Evolutionary conservation across 139 green algal genomes (phyloP).

Genomic region (Chlamydomonas schloesseri): DNA sequence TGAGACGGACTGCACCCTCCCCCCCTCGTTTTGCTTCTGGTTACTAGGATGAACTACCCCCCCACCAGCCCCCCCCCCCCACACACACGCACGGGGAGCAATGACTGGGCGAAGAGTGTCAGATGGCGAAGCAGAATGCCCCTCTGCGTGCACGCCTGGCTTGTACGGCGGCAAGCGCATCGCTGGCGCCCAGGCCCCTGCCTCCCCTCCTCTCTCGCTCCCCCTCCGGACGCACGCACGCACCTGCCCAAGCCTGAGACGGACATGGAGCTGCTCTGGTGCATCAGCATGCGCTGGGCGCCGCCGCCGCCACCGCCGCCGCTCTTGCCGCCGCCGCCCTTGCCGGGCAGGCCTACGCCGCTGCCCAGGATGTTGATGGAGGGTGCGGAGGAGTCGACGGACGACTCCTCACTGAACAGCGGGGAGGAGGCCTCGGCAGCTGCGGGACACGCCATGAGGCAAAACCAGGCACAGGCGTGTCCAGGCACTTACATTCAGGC

Average conservation of each 20-base stretch:
- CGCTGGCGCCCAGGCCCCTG: background rate
- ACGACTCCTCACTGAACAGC: conserved; percentile 3
- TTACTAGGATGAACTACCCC: too few species aligned
- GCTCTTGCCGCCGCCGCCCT: background rate
- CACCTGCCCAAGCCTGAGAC: background rate
- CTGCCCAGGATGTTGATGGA: conserved; percentile 38
- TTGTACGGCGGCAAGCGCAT: background rate
- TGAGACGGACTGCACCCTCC: too few species aligned
- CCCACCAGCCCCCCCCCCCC: too few species aligned
- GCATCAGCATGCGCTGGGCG: conserved; percentile 1
- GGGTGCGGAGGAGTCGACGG: background rate
- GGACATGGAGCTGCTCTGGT: conserved; percentile 6
- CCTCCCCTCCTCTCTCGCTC: background rate
- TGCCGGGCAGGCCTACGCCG: background rate
- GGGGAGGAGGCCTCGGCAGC: background rate
- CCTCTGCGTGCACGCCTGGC: too few species aligned
- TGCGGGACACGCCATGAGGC: too few species aligned
- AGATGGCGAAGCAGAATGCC: too few species aligned
- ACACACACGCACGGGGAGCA: background rate
- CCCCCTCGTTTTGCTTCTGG: too few species aligned
- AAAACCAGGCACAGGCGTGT: too few species aligned
- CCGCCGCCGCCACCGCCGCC: background rate
- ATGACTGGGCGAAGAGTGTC: background rate
- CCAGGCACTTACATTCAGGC: too few species aligned
- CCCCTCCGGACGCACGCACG: background rate